Base-by-base conservation (phyloP, 495 filamentous ascomycete genomes). In the Apodospora peruviana region DNA sequence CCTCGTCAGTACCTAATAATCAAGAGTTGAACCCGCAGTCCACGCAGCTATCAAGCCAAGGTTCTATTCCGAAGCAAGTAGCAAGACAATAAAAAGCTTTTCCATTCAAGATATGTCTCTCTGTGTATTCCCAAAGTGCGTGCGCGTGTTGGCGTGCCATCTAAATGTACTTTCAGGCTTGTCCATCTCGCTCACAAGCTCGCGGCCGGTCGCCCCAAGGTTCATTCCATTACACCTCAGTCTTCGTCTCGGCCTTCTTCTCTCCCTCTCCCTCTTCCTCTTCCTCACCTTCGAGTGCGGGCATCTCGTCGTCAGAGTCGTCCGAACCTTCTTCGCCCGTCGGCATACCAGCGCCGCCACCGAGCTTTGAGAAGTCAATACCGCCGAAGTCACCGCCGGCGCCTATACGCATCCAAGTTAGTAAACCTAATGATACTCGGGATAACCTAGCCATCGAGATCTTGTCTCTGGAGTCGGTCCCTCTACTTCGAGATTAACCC, bases 331-430 rank as follows among this genome's bases (percentile, higher is more conserved):
- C 83, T 17, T 75, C 78, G 43, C 66, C 77, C 17, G 58, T 65
- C 38, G 61, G 75, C 57, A 77, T 71, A 35, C 68, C 81, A 34
- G 69, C 81, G 50, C 68, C 72, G 34, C 72, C 78, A 32, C 85
- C 90, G 53, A 96, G 86, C 76, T 95, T 95, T 60, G 87, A 93
- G 84, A 96, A 95, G 69, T 96, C 87, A 66, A 88, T 82, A 27
- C 81, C 79, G 47, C 80, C 78, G 50, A 87, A 84, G 62, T 83
- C 82, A 45, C 74, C 79, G 45, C 75, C 76, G 49, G 53, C 54
- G 45, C 25, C 44, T 41, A 20, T 43, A 47, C 38, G 19, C 2
- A 44, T 14, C 14, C 24, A 21, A 50, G 51, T 43, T 52, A 47
- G 44, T 43, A 41, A 43, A 19, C 11, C 34, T 9, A 14, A 35